Evolutionary conservation across 768 basidiomycete genomes (phyloP), one percentile per base, ranked within the genome.

Genomic region (Trametes cinnabarina): DNA sequence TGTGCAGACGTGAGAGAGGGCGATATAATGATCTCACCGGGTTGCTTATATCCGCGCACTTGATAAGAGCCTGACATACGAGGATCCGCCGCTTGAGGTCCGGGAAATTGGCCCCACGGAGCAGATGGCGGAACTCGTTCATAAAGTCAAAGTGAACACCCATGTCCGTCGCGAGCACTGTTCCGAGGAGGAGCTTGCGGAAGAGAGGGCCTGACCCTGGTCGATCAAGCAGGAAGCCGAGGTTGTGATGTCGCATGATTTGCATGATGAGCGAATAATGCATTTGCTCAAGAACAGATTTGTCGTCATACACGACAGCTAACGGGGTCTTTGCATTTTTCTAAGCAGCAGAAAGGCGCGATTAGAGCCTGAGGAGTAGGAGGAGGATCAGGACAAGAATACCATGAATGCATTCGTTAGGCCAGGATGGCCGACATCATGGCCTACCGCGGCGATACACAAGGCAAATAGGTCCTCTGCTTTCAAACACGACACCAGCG

Each of bases 1-100:
- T 32, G 30, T 32, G 30, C 19, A 20, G 6, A 25, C 14, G 35
- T 11, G 32, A 4, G 15, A 22, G 32, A 11, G 1, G 15, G 8
- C 26, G 11, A 83, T 23, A 40, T 9, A 46, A 12, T 15, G 44
- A 41, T 32, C 94, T 63, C 70, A 97, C 94, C 15, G 97, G 96
- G 71, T 99, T 99, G 70, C 92, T 94, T 67, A 99, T 98, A 74
- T 99, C 97, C 17, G 96, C 94, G 67, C 95, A 97, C 73, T 99
- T 98, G 71, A 99, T 86, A 50, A 99, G 75, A 3, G 90, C 90
- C 66, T 98, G 94, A 69, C 92, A 96, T 22, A 94, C 72, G 51
- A 96, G 72, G 23, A 90, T 76, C 64, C 88, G 80, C 52, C 85
- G 81, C 63, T 74, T 68, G 50, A 74, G 67, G 55, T 65, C 65